A percentile compares a stretch with the other conserved stretches of the same genome.
Evolutionary conservation across 2,329 filamentous ascomycete genomes (phyloP).

Genomic region (Pochonia chlamydosporia): DNA sequence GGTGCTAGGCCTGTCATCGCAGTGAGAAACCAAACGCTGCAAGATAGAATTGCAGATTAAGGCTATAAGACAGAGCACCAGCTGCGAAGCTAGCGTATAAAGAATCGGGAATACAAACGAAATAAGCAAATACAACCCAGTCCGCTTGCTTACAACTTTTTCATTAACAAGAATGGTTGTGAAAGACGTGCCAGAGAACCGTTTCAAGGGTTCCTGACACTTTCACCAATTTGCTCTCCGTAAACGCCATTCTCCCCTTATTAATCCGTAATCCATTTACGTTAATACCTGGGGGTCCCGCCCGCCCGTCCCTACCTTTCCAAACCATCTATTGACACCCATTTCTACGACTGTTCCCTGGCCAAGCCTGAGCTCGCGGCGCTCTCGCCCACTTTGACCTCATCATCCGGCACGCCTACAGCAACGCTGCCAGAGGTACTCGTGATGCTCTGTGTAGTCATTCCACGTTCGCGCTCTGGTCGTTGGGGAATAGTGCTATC

Average conservation of each 20-base stretch:
- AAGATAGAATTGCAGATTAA: background rate
- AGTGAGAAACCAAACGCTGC: too few relatives aligned
- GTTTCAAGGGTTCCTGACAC: background rate
- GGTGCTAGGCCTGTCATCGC: too few relatives aligned
- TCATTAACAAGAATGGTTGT: background rate
- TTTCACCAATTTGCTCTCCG: background rate
- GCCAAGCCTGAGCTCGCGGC: conserved; percentile 41
- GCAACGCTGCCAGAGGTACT: conserved; percentile 40
- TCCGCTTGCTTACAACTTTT: background rate
- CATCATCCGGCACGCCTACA: conserved; percentile 54
- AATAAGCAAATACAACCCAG: background rate
- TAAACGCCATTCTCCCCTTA: background rate
- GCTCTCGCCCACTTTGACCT: conserved; percentile 56
- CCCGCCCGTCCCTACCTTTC: background rate
- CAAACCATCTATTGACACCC: background rate
- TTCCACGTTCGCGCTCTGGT: conserved; percentile 37
- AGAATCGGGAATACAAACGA: background rate
- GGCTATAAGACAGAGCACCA: background rate
- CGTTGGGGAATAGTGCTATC: conserved; percentile 23
- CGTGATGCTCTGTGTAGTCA: conserved; percentile 35
- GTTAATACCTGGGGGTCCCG: background rate
- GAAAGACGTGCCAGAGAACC: background rate
- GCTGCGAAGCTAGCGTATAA: background rate
- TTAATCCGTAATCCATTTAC: background rate
- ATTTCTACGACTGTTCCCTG: conserved; percentile 2